Percentiles rank a stretch among this genome's conserved stretches.
These are phyloP conservation scores for Oehlia diaphana DNA, from an alignment of 192 early-diverging fungal species.

Conservation along the genomic window DNA sequence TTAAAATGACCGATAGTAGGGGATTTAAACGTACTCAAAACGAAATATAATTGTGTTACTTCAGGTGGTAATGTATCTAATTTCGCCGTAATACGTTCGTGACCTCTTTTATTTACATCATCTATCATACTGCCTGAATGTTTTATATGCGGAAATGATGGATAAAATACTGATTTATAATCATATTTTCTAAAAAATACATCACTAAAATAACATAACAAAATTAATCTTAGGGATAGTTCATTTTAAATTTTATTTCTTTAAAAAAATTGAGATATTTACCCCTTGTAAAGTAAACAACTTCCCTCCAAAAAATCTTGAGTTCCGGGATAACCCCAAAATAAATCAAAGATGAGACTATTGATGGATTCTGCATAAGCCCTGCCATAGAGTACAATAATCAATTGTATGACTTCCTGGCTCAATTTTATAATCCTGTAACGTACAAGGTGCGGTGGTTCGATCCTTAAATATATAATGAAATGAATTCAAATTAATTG, in stretches of 20 bases:
- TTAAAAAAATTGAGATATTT: background rate
- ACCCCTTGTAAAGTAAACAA: constrained; percentile 26
- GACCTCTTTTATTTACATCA: no score
- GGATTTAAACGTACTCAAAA: no score
- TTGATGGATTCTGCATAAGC: constrained; percentile 16
- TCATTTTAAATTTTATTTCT: background rate
- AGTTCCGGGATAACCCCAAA: constrained; percentile 24
- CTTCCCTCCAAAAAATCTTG: constrained; percentile 32
- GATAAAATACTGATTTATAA: no score
- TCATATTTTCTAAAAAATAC: no score
- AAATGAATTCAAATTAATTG: background rate
- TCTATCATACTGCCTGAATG: no score
- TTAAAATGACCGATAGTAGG: no score
- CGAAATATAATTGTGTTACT: no score
- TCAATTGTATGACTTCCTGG: constrained; percentile 28
- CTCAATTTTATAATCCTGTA: constrained; percentile 23
- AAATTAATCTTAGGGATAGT: background rate
- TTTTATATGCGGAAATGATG: no score
- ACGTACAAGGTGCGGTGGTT: background rate
- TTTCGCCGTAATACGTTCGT: no score
- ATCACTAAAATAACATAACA: no score
- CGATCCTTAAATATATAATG: background rate
- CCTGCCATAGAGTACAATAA: constrained; percentile 28
- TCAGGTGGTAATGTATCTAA: no score
- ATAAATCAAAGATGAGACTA: constrained; percentile 22